A percentile compares a stretch with the other conserved stretches of the same genome.
Evolutionary conservation across 139 green algal species (phyloP).

Genomic region (Chlorella ohadii): DNA sequence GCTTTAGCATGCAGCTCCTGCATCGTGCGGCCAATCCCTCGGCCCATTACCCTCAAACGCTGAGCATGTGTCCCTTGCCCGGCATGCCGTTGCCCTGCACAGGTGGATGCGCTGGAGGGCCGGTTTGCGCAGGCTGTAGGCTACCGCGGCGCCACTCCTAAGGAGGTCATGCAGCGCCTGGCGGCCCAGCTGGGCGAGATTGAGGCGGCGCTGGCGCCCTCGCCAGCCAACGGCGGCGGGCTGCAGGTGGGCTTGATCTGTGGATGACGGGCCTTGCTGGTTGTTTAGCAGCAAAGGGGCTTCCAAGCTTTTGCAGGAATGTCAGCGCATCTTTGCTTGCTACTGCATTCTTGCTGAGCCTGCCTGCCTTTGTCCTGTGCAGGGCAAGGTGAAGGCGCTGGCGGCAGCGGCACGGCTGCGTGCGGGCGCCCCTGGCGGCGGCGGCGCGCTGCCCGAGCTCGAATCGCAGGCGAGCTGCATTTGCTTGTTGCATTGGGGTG

Average conservation of each 20-base stretch:
- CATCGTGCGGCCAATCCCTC: no score
- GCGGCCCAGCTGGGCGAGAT: conserved; percentile 28
- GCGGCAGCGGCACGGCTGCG: conserved; percentile 38
- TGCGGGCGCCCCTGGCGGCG: conserved; percentile 30
- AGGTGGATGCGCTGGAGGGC: conserved; percentile 56
- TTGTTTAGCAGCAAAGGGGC: no score
- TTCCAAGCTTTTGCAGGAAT: no score
- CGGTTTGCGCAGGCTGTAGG: conserved; percentile 53
- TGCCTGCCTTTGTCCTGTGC: background rate
- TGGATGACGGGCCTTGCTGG: no score
- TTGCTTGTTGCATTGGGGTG: no score
- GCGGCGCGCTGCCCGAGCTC: conserved; percentile 11
- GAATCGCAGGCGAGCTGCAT: background rate
- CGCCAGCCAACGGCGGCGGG: conserved; percentile 5
- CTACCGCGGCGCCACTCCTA: background rate
- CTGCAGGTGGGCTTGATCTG: background rate
- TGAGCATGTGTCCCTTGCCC: no score
- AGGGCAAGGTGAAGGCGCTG: conserved; percentile 41
- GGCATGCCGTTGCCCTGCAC: no score
- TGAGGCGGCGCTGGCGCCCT: conserved; percentile 39
- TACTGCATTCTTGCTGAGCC: background rate
- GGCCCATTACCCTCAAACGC: no score
- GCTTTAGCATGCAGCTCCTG: no score
- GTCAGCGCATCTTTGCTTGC: no score
- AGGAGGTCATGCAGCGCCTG: conserved; percentile 30